phyloP scores from a whole-genome alignment of 192 early-diverging fungal genomes.

The Coemansia sp. region DNA sequence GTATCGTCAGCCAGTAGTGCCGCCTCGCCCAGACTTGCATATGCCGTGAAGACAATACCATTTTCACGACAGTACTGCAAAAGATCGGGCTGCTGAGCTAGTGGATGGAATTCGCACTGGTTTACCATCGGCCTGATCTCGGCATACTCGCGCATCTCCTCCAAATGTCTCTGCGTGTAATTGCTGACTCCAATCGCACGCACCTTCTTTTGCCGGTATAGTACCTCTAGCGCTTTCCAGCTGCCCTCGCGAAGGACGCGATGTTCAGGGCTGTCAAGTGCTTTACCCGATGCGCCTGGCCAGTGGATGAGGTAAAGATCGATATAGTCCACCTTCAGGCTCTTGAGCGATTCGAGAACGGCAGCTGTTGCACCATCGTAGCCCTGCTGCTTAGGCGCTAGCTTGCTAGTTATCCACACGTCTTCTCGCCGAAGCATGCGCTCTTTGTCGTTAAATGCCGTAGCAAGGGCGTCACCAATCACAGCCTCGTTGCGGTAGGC shows the following conservation, averaged over 20 bases:
- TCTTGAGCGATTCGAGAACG: slow-evolving; percentile 58
- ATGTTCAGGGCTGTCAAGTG: slow-evolving; percentile 50
- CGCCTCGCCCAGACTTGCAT: slow-evolving; percentile 73
- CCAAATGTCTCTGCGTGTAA: slow-evolving; percentile 64
- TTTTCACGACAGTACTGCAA: slow-evolving; percentile 60
- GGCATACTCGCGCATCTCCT: slow-evolving; percentile 61
- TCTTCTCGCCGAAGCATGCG: slow-evolving; percentile 61
- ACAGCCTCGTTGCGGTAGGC: slow-evolving; percentile 68
- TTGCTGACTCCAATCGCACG: slow-evolving; percentile 76
- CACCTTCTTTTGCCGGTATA: slow-evolving; percentile 62
- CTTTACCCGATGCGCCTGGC: slow-evolving; percentile 62
- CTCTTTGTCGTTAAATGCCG: slow-evolving; percentile 49
- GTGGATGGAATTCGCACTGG: slow-evolving; percentile 75
- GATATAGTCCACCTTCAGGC: slow-evolving; percentile 68
- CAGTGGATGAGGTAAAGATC: slow-evolving; percentile 80
- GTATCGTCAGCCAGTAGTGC: slow-evolving; percentile 24
- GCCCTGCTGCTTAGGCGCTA: slow-evolving; percentile 73
- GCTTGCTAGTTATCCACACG: slow-evolving; percentile 72
- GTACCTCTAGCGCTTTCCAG: slow-evolving; percentile 65
- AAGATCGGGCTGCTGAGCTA: slow-evolving; percentile 61
- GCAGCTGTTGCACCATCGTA: slow-evolving; percentile 61
- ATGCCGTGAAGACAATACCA: slow-evolving; percentile 67
- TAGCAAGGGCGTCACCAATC: slow-evolving; percentile 59
- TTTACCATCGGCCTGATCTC: slow-evolving; percentile 66
- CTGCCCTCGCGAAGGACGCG: slow-evolving; percentile 58